phyloP scores from a whole-genome alignment of 805 yeast species.

The Barnettozyma siamensis region DNA sequence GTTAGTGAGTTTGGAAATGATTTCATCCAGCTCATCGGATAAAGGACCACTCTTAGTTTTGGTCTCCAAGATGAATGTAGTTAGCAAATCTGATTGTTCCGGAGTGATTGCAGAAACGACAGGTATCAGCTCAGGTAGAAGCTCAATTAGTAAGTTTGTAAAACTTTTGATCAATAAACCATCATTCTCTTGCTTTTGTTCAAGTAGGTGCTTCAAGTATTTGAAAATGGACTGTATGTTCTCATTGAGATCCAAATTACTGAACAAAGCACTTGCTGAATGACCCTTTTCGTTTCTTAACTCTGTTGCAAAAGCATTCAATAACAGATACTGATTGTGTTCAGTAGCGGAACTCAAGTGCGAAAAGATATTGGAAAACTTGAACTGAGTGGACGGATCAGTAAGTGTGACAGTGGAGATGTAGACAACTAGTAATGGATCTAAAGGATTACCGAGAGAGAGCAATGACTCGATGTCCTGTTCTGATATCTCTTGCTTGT shows the following conservation, averaged over 20 bases:
- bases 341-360: conserved; percentile 9
- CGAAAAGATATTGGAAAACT: conserved; percentile 11
- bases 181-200: conserved; percentile 1
- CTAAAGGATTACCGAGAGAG: conserved; percentile 6
- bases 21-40: conserved; percentile 14
- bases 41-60: conserved; percentile 5
- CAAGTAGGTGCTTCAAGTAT: conserved; percentile 12
- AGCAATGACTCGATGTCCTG: conserved; percentile 12
- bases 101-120: conserved; percentile 4
- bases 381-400: conserved; percentile 11
- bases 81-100: conserved; percentile 11
- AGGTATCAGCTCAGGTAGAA: conserved; percentile 9
- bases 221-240: conserved; percentile 7
- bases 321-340: conserved; percentile 16
- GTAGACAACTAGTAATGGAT: conserved; percentile 20
- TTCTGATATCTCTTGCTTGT: conserved; percentile 15
- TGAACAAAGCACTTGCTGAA: conserved; percentile 10
- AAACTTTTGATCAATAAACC: conserved; percentile 7
- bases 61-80: conserved; percentile 7
- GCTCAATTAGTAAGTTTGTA: conserved; percentile 10
- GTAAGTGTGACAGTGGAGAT: conserved; percentile 5
- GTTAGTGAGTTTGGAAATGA: conserved; percentile 10
- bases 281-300: conserved; percentile 9
- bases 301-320: conserved; percentile 13
- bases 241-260: conserved; percentile 15